These are phyloP conservation scores for Penstemon davidsonii DNA, from an alignment of 257 asterid genomes.

Conservation along the genomic window DNA sequence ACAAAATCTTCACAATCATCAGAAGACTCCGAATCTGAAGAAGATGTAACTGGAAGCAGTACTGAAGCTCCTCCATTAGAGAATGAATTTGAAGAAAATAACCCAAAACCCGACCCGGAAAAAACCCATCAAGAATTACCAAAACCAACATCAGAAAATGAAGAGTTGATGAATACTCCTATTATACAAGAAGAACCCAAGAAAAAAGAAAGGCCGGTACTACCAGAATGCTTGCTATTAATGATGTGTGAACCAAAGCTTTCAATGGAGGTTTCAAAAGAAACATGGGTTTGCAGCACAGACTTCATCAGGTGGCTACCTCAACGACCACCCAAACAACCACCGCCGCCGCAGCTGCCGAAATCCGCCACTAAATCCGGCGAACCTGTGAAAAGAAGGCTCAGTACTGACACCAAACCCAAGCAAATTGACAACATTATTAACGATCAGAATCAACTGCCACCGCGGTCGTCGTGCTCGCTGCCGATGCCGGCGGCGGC, in stretches of 20 bases:
- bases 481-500: slow-evolving; percentile 54
- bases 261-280: slow-evolving; percentile 96
- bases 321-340: slow-evolving; percentile 50
- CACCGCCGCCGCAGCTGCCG: neutral
- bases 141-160: neutral
- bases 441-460: slow-evolving; percentile 35
- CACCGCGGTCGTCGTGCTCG: slow-evolving; percentile 72
- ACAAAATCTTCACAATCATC: slow-evolving; percentile 18
- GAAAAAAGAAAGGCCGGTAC: slow-evolving; percentile 31
- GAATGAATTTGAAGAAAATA: slow-evolving; percentile 24
- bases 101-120: slow-evolving; percentile 19
- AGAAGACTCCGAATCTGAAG: slow-evolving; percentile 27
- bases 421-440: neutral
- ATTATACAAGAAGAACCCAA: slow-evolving; percentile 11
- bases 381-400: slow-evolving; percentile 36
- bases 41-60: slow-evolving; percentile 22
- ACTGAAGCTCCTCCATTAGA: slow-evolving; percentile 17
- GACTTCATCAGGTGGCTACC: slow-evolving; percentile 83
- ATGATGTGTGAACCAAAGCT: slow-evolving; percentile 99
- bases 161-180: slow-evolving; percentile 7
- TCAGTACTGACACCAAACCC: slow-evolving; percentile 32
- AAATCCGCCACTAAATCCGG: slow-evolving; percentile 22
- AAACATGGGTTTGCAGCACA: slow-evolving; percentile 94
- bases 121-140: neutral
- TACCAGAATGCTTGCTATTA: slow-evolving; percentile 81